Evolutionary conservation across 495 filamentous ascomycete genomes (phyloP).

Genomic region (Annulohypoxylon bovei): DNA sequence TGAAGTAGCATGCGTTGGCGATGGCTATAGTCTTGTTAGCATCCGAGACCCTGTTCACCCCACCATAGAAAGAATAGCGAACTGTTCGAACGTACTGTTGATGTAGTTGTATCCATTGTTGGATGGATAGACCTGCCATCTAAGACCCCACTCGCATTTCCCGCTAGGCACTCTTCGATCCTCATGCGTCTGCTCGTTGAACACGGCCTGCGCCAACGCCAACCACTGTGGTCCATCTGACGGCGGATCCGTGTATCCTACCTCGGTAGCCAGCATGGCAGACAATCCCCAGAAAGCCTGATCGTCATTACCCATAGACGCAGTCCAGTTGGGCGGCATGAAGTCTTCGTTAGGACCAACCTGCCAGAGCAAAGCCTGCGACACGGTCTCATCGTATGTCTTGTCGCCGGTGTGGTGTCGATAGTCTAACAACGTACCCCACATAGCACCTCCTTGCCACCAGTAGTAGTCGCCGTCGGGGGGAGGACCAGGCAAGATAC

Average conservation of each 20-base stretch:
- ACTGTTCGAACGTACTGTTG: conserved; percentile 61
- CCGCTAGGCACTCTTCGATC: conserved; percentile 67
- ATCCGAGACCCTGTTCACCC: background rate
- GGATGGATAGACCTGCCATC: conserved; percentile 81
- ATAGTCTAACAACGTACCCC: conserved; percentile 69
- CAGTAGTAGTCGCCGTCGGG: conserved; percentile 69
- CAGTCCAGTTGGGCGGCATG: conserved; percentile 66
- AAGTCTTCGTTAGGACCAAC: conserved; percentile 62
- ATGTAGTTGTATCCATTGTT: conserved; percentile 79
- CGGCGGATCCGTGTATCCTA: conserved; percentile 69
- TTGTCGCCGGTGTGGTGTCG: conserved; percentile 66
- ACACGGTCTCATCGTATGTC: conserved; percentile 63
- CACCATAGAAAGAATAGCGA: background rate
- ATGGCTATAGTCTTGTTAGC: conserved; percentile 54
- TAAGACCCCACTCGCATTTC: conserved; percentile 74
- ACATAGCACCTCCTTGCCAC: conserved; percentile 78
- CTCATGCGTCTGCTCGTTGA: conserved; percentile 69
- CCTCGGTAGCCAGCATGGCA: conserved; percentile 74
- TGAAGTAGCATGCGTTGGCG: conserved; percentile 70
- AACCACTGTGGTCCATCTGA: conserved; percentile 70
- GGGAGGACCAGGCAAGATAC: conserved; percentile 62
- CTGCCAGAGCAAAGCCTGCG: conserved; percentile 63
- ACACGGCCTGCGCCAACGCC: conserved; percentile 74
- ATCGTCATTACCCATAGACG: conserved; percentile 75
- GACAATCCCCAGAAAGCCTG: conserved; percentile 79